Evolutionary conservation across 116 monocot genomes (phyloP).

Genomic region (Papilionanthe hybrid): DNA sequence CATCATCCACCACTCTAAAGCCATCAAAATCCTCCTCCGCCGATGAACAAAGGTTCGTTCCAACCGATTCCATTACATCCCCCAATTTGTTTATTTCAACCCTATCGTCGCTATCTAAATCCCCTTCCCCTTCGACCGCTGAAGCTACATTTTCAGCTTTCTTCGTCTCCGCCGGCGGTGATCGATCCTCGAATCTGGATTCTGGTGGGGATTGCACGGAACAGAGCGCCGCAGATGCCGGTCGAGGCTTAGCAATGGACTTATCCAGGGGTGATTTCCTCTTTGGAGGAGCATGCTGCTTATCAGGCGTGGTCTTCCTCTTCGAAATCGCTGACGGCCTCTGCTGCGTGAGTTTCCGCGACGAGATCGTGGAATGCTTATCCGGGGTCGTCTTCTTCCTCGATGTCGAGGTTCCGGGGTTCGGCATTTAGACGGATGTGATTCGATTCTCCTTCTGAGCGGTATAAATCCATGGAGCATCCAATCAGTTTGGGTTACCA

Average conservation of each 20-base stretch:
- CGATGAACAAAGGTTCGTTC: background rate
- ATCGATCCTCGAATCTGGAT: background rate
- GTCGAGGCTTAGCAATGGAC: constrained; percentile 20
- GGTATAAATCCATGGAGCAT: background rate
- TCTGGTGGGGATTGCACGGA: constrained; percentile 32
- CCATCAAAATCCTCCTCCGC: background rate
- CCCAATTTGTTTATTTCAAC: background rate
- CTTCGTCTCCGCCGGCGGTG: background rate
- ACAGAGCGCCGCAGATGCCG: constrained; percentile 21
- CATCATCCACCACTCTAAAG: constrained; percentile 25
- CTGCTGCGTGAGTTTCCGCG: background rate
- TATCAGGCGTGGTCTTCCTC: background rate
- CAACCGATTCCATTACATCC: background rate
- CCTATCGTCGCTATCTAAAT: background rate
- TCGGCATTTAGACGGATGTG: constrained; percentile 7
- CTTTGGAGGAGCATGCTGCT: background rate
- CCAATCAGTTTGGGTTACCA: no score
- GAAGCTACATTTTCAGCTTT: background rate
- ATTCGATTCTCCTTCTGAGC: background rate
- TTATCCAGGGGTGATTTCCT: constrained; percentile 3
- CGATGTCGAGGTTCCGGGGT: background rate
- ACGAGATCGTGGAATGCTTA: background rate
- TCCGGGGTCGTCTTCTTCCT: constrained; percentile 2
- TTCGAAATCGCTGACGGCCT: background rate
- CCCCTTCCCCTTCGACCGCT: constrained; percentile 4